These are phyloP conservation scores for Plasmodium malariae DNA, from an alignment of 169 alveolate species.

Conservation along the genomic window DNA sequence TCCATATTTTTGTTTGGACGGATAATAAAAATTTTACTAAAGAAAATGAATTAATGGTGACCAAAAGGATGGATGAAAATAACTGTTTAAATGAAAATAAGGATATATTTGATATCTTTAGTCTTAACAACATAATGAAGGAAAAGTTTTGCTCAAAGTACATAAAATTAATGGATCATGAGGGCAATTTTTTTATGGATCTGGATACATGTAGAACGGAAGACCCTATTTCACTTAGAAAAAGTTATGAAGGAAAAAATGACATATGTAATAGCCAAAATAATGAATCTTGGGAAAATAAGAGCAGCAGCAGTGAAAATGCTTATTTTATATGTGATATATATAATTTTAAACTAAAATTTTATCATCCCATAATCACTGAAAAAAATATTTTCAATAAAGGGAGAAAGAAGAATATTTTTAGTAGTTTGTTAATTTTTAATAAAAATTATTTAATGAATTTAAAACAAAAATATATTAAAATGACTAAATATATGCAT, in stretches of 20 bases:
- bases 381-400: conserved; percentile 10
- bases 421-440: conserved; percentile 26
- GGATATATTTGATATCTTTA: conserved; percentile 29
- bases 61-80: not conserved
- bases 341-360: conserved; percentile 46
- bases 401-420: not conserved
- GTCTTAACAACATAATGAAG: conserved; percentile 22
- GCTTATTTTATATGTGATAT: conserved; percentile 25
- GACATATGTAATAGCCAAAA: not conserved
- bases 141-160: conserved; percentile 30
- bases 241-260: not conserved
- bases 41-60: not conserved
- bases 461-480: conserved; percentile 30
- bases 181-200: not conserved
- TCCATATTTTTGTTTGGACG: conserved; percentile 62
- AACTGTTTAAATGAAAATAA: not conserved
- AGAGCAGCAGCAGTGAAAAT: not conserved
- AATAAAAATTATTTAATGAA: conserved; percentile 49
- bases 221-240: not conserved
- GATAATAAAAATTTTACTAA: not conserved
- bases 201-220: not conserved
- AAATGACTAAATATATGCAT: conserved; percentile 31
- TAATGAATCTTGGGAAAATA: not conserved
- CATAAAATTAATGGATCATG: conserved; percentile 10
- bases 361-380: conserved; percentile 32